Evolutionary conservation across 306 rosid genomes (phyloP), one percentile per base, ranked within the genome.

Genomic region (Lathyrus tuberosus): DNA sequence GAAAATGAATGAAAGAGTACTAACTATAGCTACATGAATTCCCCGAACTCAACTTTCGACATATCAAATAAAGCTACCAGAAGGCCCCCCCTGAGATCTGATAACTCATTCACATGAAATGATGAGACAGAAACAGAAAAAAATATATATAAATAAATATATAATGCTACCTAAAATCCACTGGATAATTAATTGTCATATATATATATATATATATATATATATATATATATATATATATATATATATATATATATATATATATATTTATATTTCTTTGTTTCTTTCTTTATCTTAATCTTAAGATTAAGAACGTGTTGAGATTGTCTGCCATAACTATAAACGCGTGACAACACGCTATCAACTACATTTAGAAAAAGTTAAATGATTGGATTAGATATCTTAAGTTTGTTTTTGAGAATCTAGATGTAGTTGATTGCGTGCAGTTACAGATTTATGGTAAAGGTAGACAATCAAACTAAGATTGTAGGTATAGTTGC

Each of bases 41-140:
- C 73, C 41, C 70, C 38, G 62, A 49, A 71, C 75, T 77, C 62
- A 63, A 70, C 69, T 64, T 49, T 78, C 33, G 15, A 51, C 75
- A 52, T 24, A 35, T 59, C 69, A 75, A 75, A 37, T 59, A 37
- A 67, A 38, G 64, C 70, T 44, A 68, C 54, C 80, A 68, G 62
- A 58, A 67, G 78, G 71, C 54, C 80, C 67, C 82, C 82, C 74
- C 40, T 58, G 20, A 8, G 4, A 41, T 67, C 71, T n/a, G 71
- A 70, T 54, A 72, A 28, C 71, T 35, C 53, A 72, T 58, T 18
- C 53, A 65, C 56, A 65, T 64, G 48, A 18, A 64, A 62, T 26
- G 30, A 62, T 60, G 5, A 30, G 10, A 16, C 46, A 42, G 20
- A 4, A 65, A 15, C 31, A 26, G 30, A 26, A 17, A 62, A 11